phyloP scores from a whole-genome alignment of 73 alveolate species.

The Paramecium biaurelia region DNA sequence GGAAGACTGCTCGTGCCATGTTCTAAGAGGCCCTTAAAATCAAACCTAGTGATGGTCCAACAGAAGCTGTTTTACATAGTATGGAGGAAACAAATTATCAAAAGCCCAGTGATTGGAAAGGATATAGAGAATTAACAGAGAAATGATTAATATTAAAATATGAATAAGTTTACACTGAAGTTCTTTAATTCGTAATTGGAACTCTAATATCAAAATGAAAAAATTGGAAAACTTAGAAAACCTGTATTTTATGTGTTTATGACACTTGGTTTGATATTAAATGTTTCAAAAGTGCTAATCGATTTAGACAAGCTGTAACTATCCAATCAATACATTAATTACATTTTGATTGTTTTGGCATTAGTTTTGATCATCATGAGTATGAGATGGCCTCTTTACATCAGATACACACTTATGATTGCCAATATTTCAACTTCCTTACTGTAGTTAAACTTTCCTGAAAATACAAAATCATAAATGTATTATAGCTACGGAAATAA shows the following conservation, averaged over 20 bases:
- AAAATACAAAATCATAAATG: neutral
- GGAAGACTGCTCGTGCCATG: conserved; percentile 70
- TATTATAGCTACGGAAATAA: neutral
- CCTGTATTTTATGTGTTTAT: neutral
- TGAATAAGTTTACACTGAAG: conserved; percentile 9
- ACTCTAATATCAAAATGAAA: neutral
- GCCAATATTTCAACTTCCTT: neutral
- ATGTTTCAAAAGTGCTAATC: neutral
- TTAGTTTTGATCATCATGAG: neutral
- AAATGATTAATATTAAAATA: neutral
- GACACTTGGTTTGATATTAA: neutral
- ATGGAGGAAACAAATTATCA: conserved; percentile 72
- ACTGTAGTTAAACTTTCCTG: neutral
- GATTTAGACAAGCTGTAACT: neutral
- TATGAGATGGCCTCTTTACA: neutral
- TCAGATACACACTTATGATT: neutral
- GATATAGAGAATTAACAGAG: conserved; percentile 68
- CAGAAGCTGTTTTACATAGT: conserved; percentile 57
- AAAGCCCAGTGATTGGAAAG: conserved; percentile 79
- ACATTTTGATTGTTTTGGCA: neutral
- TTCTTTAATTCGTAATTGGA: neutral
- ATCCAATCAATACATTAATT: neutral
- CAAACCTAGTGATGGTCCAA: conserved; percentile 48
- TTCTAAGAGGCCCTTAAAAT: conserved; percentile 57
- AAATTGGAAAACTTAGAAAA: neutral